Evolutionary conservation across 305 asterid species (phyloP), one percentile per base, ranked within the genome.

Genomic region (Ruellia speciosa): DNA sequence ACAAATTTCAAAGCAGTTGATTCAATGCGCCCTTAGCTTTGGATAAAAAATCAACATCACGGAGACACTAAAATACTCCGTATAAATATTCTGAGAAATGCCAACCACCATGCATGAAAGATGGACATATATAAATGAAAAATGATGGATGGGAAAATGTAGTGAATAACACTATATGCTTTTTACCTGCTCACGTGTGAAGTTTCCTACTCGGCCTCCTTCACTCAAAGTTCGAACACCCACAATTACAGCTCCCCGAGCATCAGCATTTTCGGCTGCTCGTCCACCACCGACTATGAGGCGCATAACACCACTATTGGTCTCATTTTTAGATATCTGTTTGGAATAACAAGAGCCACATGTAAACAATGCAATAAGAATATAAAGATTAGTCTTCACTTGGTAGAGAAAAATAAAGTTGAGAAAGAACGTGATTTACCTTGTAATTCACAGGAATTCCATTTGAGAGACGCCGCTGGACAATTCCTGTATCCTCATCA

Each of bases 241-340:
- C 47, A 88, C 95, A 70, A 93, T 81, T 65, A 88, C 96, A 18
- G 96, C 85, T 66, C 97, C 99, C 76, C 83, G 86, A 54, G 72
- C 72, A 71, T 83, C 88, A 67, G 75, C 72, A 66, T 70, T 82
- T 85, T 93, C 99, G 58, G 95, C 82, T 69, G 97, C 99, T 66
- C 97, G 82, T 48, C 99, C 99, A 69, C 99, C 99, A 74, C 97
- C 96, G 63, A 88, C 99, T 60, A 93, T 77, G 75, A 93, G 95
- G 79, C 97, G 89, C 99, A 93, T 93, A 74, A 93, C 99, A 67
- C 99, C 97, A 76, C 92, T 75, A 56, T 87, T 89, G 55, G 96
- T 90, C 83, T 93, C 99, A 77, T 62, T 79, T 76, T 76, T 79
- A 40, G 96, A 86, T 69, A 86, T 81, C 99, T 93, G 54, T 64